Percentiles rank a stretch among this genome's conserved stretches.
Evolutionary conservation across 768 basidiomycete genomes (phyloP).

Genomic region (Pulveroboletus sp.): DNA sequence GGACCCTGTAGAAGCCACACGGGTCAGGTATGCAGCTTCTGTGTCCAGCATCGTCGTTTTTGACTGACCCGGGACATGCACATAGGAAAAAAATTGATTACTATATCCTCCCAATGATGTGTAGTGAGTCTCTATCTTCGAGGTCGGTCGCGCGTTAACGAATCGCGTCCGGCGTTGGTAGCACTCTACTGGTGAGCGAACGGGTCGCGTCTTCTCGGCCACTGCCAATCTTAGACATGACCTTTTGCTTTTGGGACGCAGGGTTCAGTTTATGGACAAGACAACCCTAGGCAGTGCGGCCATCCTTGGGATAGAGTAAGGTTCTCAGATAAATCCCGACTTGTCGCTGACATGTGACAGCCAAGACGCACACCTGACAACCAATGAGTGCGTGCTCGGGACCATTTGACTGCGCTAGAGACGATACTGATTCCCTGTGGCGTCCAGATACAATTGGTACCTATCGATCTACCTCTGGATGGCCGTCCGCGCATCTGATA

Average conservation of each 20-base stretch:
- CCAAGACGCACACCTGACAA: slow-evolving; percentile 55
- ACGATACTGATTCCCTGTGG: background rate
- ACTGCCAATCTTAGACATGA: no score
- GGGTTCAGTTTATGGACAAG: slow-evolving; percentile 81
- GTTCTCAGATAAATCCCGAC: background rate
- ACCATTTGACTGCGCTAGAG: background rate
- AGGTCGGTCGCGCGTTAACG: background rate
- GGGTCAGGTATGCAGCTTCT: slow-evolving; percentile 42
- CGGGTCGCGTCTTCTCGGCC: background rate
- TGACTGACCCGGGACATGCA: background rate
- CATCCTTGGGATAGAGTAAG: slow-evolving; percentile 67
- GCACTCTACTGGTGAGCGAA: slow-evolving; percentile 55
- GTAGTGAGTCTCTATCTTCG: slow-evolving; percentile 42
- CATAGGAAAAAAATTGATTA: slow-evolving; percentile 57
- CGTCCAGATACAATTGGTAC: slow-evolving; percentile 62
- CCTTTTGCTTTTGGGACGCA: slow-evolving; percentile 16
- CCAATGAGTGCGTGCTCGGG: slow-evolving; percentile 49
- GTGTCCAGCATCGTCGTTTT: background rate
- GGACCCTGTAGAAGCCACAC: slow-evolving; percentile 48
- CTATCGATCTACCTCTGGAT: background rate
- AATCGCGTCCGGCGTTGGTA: slow-evolving; percentile 23
- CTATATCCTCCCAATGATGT: slow-evolving; percentile 69
- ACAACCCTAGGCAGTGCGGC: slow-evolving; percentile 64
- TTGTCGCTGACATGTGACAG: slow-evolving; percentile 30
- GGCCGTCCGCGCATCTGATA: background rate